Percentiles rank a stretch among this genome's conserved stretches.
These are phyloP conservation scores for Colletotrichum sp. DNA, from an alignment of 2,329 filamentous ascomycete species.

Conservation along the genomic window DNA sequence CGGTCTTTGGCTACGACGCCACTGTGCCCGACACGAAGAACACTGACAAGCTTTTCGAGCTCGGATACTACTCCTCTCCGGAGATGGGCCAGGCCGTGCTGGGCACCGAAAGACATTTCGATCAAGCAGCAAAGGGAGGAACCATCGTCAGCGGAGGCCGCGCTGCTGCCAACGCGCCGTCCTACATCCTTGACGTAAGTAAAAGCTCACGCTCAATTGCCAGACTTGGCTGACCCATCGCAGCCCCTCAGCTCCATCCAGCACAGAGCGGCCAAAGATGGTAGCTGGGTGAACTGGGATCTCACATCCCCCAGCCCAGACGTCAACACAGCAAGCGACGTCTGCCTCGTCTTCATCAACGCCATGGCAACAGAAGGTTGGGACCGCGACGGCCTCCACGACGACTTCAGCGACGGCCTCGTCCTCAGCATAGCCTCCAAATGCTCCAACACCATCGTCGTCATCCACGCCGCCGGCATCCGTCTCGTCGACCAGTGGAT, in stretches of 20 bases:
- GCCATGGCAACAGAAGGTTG: slow-evolving; percentile 75
- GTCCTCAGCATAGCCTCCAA: slow-evolving; percentile 60
- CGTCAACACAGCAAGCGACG: slow-evolving; percentile 54
- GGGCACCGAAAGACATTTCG: slow-evolving; percentile 46
- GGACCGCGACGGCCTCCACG: slow-evolving; percentile 63
- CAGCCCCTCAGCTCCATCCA: slow-evolving; percentile 64
- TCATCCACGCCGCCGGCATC: slow-evolving; percentile 66
- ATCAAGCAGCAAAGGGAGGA: slow-evolving; percentile 54
- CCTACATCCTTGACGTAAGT: slow-evolving; percentile 53
- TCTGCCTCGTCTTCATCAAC: slow-evolving; percentile 73
- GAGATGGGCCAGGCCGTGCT: slow-evolving; percentile 50
- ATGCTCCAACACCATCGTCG: slow-evolving; percentile 67
- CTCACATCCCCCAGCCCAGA: slow-evolving; percentile 50
- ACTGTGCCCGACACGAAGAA: slow-evolving; percentile 50
- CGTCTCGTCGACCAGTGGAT: slow-evolving; percentile 65
- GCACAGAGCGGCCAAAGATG: slow-evolving; percentile 54
- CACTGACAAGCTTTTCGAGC: slow-evolving; percentile 44
- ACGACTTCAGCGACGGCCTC: slow-evolving; percentile 67
- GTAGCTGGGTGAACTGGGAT: slow-evolving; percentile 65
- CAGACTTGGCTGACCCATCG: slow-evolving; percentile 22
- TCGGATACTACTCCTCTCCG: slow-evolving; percentile 50
- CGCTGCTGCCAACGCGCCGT: slow-evolving; percentile 53
- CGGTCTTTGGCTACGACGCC: slow-evolving; percentile 70
- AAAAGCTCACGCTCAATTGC: slow-evolving; percentile 4
- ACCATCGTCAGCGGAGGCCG: slow-evolving; percentile 57